Conservation (phyloP, 148 eudicot species). For the Oxyria digyna region DNA sequence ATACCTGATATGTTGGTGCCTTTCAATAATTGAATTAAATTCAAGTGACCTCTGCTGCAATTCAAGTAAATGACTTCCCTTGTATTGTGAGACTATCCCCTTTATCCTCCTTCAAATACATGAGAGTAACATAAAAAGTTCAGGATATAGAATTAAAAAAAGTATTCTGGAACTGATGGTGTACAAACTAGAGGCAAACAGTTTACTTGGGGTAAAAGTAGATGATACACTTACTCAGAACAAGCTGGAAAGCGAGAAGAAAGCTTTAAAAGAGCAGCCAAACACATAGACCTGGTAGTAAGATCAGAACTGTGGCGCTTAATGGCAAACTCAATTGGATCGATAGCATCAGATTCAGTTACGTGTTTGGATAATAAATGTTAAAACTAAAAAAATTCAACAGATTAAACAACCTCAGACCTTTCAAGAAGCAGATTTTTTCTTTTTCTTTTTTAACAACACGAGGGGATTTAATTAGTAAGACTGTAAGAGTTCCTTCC, state of each 20-base stretch:
- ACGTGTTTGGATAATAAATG: constrained; percentile 43
- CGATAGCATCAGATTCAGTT: constrained; percentile 87
- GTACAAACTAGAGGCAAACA: constrained; percentile 8
- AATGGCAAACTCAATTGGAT: constrained; percentile 62
- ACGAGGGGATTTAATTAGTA: too few relatives aligned
- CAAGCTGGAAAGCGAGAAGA: constrained; percentile 88
- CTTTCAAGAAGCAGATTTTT: not conserved
- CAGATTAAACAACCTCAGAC: not conserved
- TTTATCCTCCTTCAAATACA: constrained; percentile 47
- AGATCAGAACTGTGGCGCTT: constrained; percentile 62
- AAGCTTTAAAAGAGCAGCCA: constrained; percentile 78
- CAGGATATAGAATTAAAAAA: not conserved
- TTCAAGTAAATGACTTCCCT: constrained; percentile 84
- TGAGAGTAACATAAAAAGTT: not conserved
- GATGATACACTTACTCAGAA: constrained; percentile 51
- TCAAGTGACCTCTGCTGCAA: constrained; percentile 95
- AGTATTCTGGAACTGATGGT: not conserved
- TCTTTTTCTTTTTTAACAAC: not conserved
- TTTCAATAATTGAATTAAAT: constrained; percentile 68
- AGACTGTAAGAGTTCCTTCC: too few relatives aligned
- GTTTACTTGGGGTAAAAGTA: constrained; percentile 2
- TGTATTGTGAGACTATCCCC: constrained; percentile 49
- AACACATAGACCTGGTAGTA: constrained; percentile 82
- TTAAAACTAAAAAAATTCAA: not conserved
- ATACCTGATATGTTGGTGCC: constrained; percentile 77